Base-by-base conservation (phyloP, 148 eudicot genomes). In the Silene latifolia region DNA sequence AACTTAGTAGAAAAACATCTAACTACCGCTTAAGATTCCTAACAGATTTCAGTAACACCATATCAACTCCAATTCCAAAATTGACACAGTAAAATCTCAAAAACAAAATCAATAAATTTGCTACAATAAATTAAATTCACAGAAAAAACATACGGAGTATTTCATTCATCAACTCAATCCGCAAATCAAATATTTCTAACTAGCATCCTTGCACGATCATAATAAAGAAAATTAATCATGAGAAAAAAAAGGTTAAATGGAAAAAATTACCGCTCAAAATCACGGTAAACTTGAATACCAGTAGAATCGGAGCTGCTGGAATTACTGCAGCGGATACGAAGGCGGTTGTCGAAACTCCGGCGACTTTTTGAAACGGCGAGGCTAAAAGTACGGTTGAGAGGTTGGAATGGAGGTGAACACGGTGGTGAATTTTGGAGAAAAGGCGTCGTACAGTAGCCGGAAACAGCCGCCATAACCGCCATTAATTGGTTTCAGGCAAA, bases 251-350 rank as follows among this genome's bases (percentile, higher is more conserved):
- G 8, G 19, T 8, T 1, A 35, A 68, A 11, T 25, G 21, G 9
- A 44, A 54, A 18, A 11, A n/a, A 5, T 53, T 57, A 80, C 97
- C 97, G 89, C 82, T 91, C 97, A 70, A 91, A 87, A 39, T 91
- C 97, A 51, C 87, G 79, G 83, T 91, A 91, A 67, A 89, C 80
- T 77, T 87, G 97, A 78, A 89, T 82, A 63, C 88, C 88, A 60
- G 87, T 82, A 32, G 81, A 76, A 58, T 82, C 75, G 1, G 88
- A 71, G 77, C 14, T 75, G 8, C 70, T 83, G 27, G 79, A 71
- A 60, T 82, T 80, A 70, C 79, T 80, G 65, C 81, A 83, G 80
- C 25, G 69, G 21, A 80, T 74, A 48, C 71, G 81, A 17, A 71
- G 56, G 20, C 76, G 76, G 5, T 14, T 53, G 42, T 70, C 21